Evolutionary conservation across 1,139 yeast genomes (phyloP).

Genomic region (Hansenula lynferdii): DNA sequence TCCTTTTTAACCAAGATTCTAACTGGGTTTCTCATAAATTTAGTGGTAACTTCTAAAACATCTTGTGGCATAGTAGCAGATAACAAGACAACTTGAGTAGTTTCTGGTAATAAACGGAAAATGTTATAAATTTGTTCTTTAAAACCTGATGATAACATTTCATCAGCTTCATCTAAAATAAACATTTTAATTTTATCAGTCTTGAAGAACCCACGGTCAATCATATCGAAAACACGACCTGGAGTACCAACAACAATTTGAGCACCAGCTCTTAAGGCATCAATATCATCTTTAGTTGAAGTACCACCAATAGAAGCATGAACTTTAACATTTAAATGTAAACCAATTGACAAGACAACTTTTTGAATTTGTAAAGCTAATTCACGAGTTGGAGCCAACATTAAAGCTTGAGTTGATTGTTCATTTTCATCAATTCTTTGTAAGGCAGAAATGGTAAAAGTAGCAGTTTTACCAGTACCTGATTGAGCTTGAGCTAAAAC

Average conservation of each 20-base stretch:
- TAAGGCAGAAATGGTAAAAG: slow-evolving; percentile 94
- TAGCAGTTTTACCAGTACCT: slow-evolving; percentile 99
- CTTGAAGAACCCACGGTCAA: slow-evolving; percentile 86
- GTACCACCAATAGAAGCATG: slow-evolving; percentile 99
- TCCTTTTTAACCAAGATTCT: slow-evolving; percentile 97
- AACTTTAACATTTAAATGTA: slow-evolving; percentile 88
- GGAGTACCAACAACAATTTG: slow-evolving; percentile 99
- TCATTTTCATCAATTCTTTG: slow-evolving; percentile 76
- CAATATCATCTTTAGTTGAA: slow-evolving; percentile 84
- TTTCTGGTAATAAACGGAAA: slow-evolving; percentile 88
- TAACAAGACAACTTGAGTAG: slow-evolving; percentile 93
- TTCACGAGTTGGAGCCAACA: slow-evolving; percentile 98
- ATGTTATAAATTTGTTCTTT: slow-evolving; percentile 97
- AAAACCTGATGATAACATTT: slow-evolving; percentile 95
- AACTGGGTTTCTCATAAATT: slow-evolving; percentile 96
- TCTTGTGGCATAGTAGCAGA: slow-evolving; percentile 98
- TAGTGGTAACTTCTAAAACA: slow-evolving; percentile 93
- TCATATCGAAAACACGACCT: slow-evolving; percentile 98
- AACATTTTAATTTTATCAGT: slow-evolving; percentile 93
- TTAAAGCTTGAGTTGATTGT: slow-evolving; percentile 86
- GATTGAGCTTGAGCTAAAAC: slow-evolving; percentile 99
- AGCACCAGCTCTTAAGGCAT: slow-evolving; percentile 88
- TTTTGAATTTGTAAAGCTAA: slow-evolving; percentile 97
- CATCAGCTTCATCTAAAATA: slow-evolving; percentile 99
- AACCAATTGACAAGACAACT: slow-evolving; percentile 91